Evolutionary conservation across 495 filamentous ascomycete species (phyloP), one percentile per base, ranked within the genome.

Genomic region (Penicillium cataractarum): DNA sequence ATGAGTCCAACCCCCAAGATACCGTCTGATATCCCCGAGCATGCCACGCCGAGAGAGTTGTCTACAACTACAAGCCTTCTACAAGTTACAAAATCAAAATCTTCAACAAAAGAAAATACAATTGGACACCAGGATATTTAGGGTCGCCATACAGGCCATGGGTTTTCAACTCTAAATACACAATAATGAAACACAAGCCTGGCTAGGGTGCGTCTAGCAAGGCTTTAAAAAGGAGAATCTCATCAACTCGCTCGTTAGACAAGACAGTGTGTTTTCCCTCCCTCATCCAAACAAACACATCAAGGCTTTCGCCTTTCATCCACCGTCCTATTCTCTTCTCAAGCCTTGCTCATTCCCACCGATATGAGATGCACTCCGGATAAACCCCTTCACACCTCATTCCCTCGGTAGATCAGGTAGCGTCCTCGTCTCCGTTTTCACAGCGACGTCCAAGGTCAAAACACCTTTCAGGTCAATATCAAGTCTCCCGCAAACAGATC

Each of bases 161-260:
- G 58, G 68, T 66, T 73, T 78, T 77, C 72, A 72, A 74, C 75
- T 74, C 74, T 80, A 80, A 76, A 77, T 80, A 80, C 77, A 80
- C 77, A 80, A 77, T 80, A 80, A 76, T 80, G 71, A 76, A 77
- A 80, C 77, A 80, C 71, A 74, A 75, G 75, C 65, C 69, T 58
- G 61, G 68, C 71, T 46, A 58, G 64, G 66, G 60, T 69, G 67
- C 49, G 57, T 63, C 66, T 59, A 68, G 65, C 71, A 64, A 65
- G 70, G 63, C 71, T 74, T 77, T 64, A 63, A 65, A 67, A 62
- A 65, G 57, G 35, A 35, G 46, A 40, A 69, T 69, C 64, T 66
- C 70, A 65, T 72, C 70, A 64, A 67, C 54, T 62, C 65, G 51
- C 51, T 54, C 58, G 56, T 55, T 68, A 71, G 66, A 65, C 68